phyloP scores from a whole-genome alignment of 179 eudicot genomes.

The Silene vulgaris region DNA sequence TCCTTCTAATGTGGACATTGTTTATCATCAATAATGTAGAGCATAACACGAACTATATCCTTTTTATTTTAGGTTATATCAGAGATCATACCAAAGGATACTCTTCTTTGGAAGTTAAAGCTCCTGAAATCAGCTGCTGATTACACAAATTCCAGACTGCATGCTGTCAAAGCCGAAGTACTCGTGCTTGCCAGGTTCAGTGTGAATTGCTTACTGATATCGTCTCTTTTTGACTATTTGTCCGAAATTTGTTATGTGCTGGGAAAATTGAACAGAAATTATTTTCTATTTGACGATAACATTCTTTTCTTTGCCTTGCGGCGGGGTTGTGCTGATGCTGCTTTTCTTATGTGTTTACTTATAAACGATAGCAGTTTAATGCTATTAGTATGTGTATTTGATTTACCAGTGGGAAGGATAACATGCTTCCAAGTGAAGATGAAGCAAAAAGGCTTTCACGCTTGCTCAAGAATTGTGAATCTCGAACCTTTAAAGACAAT shows the following conservation, averaged over 20 bases:
- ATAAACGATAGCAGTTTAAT: too few species aligned
- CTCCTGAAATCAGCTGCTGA: slow-evolving; percentile 69
- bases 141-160: slow-evolving; percentile 72
- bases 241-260: not conserved
- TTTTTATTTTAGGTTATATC: slow-evolving; percentile 41
- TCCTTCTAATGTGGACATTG: not conserved
- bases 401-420: slow-evolving; percentile 64
- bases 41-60: not conserved
- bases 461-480: slow-evolving; percentile 44
- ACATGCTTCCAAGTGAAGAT: slow-evolving; percentile 58
- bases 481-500: slow-evolving; percentile 54
- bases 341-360: not conserved
- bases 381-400: slow-evolving; percentile 11
- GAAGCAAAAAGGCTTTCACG: slow-evolving; percentile 66
- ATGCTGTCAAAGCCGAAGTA: slow-evolving; percentile 72
- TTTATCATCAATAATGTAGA: not conserved
- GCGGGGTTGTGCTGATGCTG: not conserved
- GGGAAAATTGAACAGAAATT: not conserved
- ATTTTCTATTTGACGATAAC: not conserved
- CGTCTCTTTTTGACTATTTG: not conserved
- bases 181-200: slow-evolving; percentile 82
- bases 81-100: slow-evolving; percentile 60
- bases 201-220: not conserved
- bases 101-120: slow-evolving; percentile 77
- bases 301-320: not conserved